These are phyloP conservation scores for Polyporus tsugae DNA, from an alignment of 1,284 basidiomycete species.

Conservation along the genomic window DNA sequence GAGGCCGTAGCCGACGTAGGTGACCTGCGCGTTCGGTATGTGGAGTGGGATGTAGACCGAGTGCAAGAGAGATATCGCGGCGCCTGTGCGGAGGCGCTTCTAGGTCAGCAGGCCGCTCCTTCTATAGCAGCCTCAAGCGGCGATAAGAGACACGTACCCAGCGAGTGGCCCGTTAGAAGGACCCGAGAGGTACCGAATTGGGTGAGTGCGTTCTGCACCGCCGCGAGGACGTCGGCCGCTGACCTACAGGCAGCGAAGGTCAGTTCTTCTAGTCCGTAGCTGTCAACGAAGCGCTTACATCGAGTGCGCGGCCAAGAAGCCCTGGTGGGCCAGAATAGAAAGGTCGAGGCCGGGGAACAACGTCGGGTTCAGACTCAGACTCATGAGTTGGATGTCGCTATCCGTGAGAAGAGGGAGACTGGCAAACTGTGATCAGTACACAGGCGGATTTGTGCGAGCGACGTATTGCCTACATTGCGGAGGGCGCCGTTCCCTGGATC, in stretches of 20 bases:
- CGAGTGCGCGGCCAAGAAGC: slow-evolving; percentile 63
- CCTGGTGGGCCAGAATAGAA: slow-evolving; percentile 59
- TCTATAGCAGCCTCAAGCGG: neutral
- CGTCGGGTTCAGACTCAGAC: slow-evolving; percentile 45
- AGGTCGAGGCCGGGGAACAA: slow-evolving; percentile 67
- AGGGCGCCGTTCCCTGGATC: slow-evolving; percentile 56
- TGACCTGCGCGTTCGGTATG: slow-evolving; percentile 49
- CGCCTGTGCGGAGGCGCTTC: slow-evolving; percentile 39
- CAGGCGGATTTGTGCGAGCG: neutral
- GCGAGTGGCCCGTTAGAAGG: slow-evolving; percentile 49
- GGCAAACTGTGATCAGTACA: neutral
- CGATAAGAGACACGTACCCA: slow-evolving; percentile 40
- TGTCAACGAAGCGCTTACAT: slow-evolving; percentile 45
- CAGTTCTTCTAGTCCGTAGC: neutral
- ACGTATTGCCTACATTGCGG: slow-evolving; percentile 50
- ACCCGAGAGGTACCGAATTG: slow-evolving; percentile 41
- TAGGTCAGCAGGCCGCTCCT: neutral
- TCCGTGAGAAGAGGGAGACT: slow-evolving; percentile 65
- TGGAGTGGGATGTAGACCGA: slow-evolving; percentile 56
- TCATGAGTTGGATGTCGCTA: slow-evolving; percentile 50
- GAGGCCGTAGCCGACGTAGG: slow-evolving; percentile 55
- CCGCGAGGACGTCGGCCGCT: slow-evolving; percentile 45
- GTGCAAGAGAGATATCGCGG: slow-evolving; percentile 58
- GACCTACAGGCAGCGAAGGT: slow-evolving; percentile 36
- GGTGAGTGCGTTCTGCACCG: slow-evolving; percentile 46